These are phyloP conservation scores for Diospyros lotus DNA, from an alignment of 148 eudicot species.

Conservation along the genomic window DNA sequence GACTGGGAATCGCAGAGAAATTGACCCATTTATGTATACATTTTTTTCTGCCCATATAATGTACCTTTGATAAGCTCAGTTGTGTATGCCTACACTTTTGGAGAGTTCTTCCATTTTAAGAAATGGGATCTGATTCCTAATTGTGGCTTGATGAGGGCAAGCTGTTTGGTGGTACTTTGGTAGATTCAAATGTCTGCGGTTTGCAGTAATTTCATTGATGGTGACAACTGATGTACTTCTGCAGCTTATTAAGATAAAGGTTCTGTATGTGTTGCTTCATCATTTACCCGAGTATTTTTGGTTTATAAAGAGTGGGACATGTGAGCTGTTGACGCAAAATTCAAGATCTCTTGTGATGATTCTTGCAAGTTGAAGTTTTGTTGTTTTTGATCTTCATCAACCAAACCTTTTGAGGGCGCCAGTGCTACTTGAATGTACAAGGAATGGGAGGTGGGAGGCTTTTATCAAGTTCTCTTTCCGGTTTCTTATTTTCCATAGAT, in stretches of 20 bases:
- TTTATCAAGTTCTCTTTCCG: not conserved
- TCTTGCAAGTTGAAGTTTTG: conserved; percentile 8
- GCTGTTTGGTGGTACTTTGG: conserved; percentile 10
- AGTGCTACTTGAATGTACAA: conserved; percentile 14
- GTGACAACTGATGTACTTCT: not conserved
- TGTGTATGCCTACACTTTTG: conserved; percentile 1
- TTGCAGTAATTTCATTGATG: not conserved
- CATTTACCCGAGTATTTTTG: conserved; percentile 1
- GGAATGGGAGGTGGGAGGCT: conserved; percentile 12
- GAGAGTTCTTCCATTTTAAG: not conserved
- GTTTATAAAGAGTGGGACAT: not conserved
- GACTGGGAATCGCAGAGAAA: not conserved
- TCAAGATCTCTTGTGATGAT: not conserved
- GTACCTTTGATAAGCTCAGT: conserved; percentile 6
- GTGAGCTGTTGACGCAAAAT: conserved; percentile 1
- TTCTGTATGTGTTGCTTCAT: conserved; percentile 6
- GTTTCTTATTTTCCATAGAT: conserved; percentile 2
- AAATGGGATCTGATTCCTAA: not conserved
- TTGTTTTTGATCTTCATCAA: conserved; percentile 21
- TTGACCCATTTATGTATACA: not conserved
- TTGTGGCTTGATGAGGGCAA: conserved; percentile 2
- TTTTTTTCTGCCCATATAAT: not conserved
- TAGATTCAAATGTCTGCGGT: conserved; percentile 4
- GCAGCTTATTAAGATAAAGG: conserved; percentile 1
- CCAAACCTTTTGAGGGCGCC: conserved; percentile 15